phyloP scores from a whole-genome alignment of 164 flowering plant species.

The Brasenia schreberi region DNA sequence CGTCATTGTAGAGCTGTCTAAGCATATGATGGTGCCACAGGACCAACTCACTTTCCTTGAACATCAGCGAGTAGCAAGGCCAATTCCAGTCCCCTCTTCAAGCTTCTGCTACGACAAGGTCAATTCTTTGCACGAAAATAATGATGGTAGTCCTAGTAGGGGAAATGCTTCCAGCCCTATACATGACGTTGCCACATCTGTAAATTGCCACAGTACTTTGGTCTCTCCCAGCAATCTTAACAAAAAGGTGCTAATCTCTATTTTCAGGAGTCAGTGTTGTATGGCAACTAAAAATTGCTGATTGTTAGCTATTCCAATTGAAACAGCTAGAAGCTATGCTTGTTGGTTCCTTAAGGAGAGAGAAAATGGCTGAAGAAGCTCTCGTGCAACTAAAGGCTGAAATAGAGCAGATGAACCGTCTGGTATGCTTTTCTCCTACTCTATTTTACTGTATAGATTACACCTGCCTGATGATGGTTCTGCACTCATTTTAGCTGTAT shows the following conservation, averaged over 20 bases:
- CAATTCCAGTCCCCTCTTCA: slow-evolving; percentile 11
- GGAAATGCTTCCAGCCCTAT: not conserved
- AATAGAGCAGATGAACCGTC: slow-evolving; percentile 39
- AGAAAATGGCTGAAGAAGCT: slow-evolving; percentile 42
- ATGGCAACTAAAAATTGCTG: not conserved
- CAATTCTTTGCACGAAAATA: not conserved
- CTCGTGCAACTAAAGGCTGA: slow-evolving; percentile 41
- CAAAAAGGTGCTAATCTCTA: not conserved
- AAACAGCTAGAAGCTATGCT: slow-evolving; percentile 30
- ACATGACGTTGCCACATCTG: not conserved
- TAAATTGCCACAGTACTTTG: not conserved
- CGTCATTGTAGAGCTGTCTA: not conserved
- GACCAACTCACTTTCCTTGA: slow-evolving; percentile 54
- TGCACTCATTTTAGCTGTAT: not conserved
- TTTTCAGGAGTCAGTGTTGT: not conserved
- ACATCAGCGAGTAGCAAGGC: slow-evolving; percentile 22
- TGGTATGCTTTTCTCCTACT: slow-evolving; percentile 27
- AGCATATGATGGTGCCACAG: slow-evolving; percentile 21
- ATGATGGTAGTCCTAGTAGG: not conserved
- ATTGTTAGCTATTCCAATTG: slow-evolving; percentile 18
- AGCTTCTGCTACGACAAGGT: not conserved
- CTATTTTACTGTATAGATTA: not conserved
- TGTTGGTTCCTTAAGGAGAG: slow-evolving; percentile 58
- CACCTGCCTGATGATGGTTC: not conserved
- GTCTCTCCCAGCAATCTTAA: not conserved